These are phyloP conservation scores for Apodospora peruviana DNA, from an alignment of 495 filamentous ascomycete species.

Conservation along the genomic window DNA sequence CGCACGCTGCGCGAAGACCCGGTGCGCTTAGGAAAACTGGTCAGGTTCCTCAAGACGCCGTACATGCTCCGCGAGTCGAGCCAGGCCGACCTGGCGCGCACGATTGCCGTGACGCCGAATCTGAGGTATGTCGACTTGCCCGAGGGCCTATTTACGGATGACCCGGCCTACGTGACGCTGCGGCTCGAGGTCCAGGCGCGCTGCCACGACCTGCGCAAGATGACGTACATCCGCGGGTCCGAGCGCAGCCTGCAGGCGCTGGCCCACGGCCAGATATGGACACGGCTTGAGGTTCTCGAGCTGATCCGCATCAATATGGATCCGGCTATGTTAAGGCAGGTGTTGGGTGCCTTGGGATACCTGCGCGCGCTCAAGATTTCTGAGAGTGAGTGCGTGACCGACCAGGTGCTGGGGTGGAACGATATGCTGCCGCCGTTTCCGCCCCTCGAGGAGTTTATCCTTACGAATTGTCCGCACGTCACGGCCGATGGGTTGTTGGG, in stretches of 20 bases:
- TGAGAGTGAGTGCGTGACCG: slow-evolving; percentile 62
- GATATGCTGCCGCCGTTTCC: slow-evolving; percentile 63
- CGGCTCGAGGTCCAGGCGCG: slow-evolving; percentile 77
- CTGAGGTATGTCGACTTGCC: slow-evolving; percentile 89
- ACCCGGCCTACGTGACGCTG: slow-evolving; percentile 64
- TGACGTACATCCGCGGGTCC: slow-evolving; percentile 73
- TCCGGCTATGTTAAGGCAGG: slow-evolving; percentile 60
- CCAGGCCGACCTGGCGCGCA: slow-evolving; percentile 77
- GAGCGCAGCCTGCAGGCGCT: slow-evolving; percentile 74
- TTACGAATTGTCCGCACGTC: slow-evolving; percentile 62
- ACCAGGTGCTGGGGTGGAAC: slow-evolving; percentile 62
- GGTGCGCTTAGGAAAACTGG: slow-evolving; percentile 54
- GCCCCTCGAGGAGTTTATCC: slow-evolving; percentile 58
- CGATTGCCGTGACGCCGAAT: slow-evolving; percentile 77
- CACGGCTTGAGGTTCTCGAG: slow-evolving; percentile 73
- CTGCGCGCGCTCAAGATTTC: slow-evolving; percentile 69
- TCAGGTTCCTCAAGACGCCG: slow-evolving; percentile 80
- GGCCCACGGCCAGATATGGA: slow-evolving; percentile 62
- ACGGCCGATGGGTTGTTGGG: slow-evolving; percentile 61
- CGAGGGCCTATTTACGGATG: slow-evolving; percentile 77
- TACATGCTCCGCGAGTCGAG: slow-evolving; percentile 92
- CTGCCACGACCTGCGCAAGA: slow-evolving; percentile 79
- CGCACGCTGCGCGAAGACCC: slow-evolving; percentile 72
- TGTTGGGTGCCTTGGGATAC: slow-evolving; percentile 57
- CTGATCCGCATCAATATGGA: slow-evolving; percentile 69